These are phyloP conservation scores for Chalciporus piperatus DNA, from an alignment of 768 basidiomycete genomes.

Conservation along the genomic window DNA sequence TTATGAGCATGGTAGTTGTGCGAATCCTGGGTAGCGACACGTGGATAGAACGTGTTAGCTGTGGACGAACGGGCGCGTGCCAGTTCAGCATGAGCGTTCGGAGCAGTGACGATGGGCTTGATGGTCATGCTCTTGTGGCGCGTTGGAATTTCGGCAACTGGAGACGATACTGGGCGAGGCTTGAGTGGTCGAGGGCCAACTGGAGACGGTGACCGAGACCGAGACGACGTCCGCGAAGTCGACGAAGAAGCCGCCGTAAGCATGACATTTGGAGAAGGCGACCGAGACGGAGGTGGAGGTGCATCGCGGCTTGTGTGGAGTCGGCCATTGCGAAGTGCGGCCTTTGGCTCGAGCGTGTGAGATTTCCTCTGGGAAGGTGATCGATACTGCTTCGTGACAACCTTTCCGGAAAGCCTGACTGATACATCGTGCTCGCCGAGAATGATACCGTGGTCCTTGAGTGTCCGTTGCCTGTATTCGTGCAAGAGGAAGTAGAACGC, in stretches of 20 bases:
- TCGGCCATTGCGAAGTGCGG: conserved; percentile 8
- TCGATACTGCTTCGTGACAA: conserved; percentile 41
- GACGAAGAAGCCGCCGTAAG: conserved; percentile 12
- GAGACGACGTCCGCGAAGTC: conserved; percentile 23
- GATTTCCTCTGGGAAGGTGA: conserved; percentile 37
- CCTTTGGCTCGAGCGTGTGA: conserved; percentile 13
- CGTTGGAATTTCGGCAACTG: conserved; percentile 23
- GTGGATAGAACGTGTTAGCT: conserved; percentile 23
- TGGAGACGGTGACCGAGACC: conserved; percentile 48
- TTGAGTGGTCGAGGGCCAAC: conserved; percentile 45
- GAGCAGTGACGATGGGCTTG: conserved; percentile 18
- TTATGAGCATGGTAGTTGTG: conserved; percentile 32
- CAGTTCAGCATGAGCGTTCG: conserved; percentile 21
- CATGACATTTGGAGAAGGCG: conserved; percentile 25
- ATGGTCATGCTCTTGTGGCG: conserved; percentile 32
- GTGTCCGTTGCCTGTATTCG: conserved; percentile 65
- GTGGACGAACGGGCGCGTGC: conserved; percentile 30
- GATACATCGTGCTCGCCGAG: conserved; percentile 30
- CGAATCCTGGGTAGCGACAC: conserved; percentile 23
- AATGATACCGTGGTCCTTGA: conserved; percentile 53
- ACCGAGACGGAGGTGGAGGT: conserved; percentile 28
- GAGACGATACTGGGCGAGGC: conserved; percentile 30
- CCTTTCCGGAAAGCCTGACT: conserved; percentile 20
- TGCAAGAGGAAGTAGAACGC: conserved; percentile 85
- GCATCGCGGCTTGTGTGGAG: conserved; percentile 27